Percentiles rank a stretch among this genome's conserved stretches.
These are phyloP conservation scores for Epithele typhae DNA, from an alignment of 768 basidiomycete species.

Conservation along the genomic window DNA sequence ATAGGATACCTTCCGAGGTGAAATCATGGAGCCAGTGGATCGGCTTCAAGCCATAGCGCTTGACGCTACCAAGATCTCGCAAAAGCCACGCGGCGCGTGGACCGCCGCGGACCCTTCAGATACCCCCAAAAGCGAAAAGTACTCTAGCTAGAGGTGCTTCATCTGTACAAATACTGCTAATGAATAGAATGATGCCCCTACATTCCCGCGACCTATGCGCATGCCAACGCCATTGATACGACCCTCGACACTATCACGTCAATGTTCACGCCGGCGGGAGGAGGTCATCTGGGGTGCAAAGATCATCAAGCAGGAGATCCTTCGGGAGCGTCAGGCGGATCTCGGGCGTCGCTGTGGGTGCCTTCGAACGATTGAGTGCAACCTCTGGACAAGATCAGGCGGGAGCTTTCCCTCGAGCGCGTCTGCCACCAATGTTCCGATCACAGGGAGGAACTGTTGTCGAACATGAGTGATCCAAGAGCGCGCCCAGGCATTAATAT, in stretches of 20 bases:
- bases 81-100: slow-evolving; percentile 11
- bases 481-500: background rate
- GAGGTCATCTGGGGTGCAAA: slow-evolving; percentile 49
- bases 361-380: slow-evolving; percentile 51
- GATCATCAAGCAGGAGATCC: slow-evolving; percentile 42
- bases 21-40: slow-evolving; percentile 90
- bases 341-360: slow-evolving; percentile 3
- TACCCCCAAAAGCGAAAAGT: slow-evolving; percentile 11
- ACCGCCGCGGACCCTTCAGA: no score
- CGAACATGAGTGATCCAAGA: background rate
- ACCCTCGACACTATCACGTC: no score
- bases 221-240: background rate
- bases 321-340: slow-evolving; percentile 11
- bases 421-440: slow-evolving; percentile 75
- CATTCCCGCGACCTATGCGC: background rate
- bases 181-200: slow-evolving; percentile 6
- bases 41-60: slow-evolving; percentile 63
- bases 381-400: slow-evolving; percentile 47
- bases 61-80: no score
- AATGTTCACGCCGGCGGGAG: background rate
- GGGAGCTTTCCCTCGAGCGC: slow-evolving; percentile 63
- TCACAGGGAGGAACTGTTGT: slow-evolving; percentile 76
- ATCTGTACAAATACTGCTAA: slow-evolving; percentile 16
- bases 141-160: slow-evolving; percentile 14
- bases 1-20: slow-evolving; percentile 87